Evolutionary conservation across 352 stramenopile genomes (phyloP).

Genomic region (Phytophthora megakarya): DNA sequence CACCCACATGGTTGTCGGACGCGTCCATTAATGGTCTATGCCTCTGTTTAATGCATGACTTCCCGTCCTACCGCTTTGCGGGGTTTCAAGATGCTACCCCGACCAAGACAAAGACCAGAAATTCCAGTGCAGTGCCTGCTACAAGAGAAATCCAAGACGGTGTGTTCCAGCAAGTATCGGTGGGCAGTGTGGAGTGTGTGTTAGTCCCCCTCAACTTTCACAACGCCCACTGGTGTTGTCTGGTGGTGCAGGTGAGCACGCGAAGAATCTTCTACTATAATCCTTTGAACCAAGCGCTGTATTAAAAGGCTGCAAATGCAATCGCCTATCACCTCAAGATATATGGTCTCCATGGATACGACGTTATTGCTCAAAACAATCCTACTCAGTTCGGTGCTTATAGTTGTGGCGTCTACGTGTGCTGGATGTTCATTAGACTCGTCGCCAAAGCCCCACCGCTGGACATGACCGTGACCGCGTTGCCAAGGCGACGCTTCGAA

Average conservation of each 20-base stretch:
- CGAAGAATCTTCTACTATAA: slow-evolving; percentile 23
- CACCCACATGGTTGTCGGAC: background rate
- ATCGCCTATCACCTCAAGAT: background rate
- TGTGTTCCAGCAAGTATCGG: background rate
- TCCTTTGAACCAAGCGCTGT: background rate
- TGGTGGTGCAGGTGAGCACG: background rate
- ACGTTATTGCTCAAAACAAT: slow-evolving; percentile 12
- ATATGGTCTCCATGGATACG: background rate
- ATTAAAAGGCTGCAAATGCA: background rate
- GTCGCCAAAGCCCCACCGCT: background rate
- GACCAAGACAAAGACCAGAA: background rate
- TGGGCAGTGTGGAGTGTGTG: background rate
- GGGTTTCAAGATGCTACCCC: background rate
- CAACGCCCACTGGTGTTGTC: slow-evolving; percentile 14
- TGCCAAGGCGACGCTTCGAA: slow-evolving; percentile 14
- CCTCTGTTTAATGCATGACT: background rate
- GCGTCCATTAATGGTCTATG: background rate
- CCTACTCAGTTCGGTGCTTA: slow-evolving; percentile 17
- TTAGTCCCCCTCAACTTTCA: slow-evolving; percentile 11
- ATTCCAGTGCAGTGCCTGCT: no score
- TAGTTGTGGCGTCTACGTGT: slow-evolving; percentile 26
- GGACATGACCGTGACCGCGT: background rate
- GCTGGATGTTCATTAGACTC: slow-evolving; percentile 21
- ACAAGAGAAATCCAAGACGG: no score
- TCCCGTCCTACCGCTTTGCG: background rate